Conservation (phyloP, 2,329 filamentous ascomycete genomes). For the Coniochaeta sp. region DNA sequence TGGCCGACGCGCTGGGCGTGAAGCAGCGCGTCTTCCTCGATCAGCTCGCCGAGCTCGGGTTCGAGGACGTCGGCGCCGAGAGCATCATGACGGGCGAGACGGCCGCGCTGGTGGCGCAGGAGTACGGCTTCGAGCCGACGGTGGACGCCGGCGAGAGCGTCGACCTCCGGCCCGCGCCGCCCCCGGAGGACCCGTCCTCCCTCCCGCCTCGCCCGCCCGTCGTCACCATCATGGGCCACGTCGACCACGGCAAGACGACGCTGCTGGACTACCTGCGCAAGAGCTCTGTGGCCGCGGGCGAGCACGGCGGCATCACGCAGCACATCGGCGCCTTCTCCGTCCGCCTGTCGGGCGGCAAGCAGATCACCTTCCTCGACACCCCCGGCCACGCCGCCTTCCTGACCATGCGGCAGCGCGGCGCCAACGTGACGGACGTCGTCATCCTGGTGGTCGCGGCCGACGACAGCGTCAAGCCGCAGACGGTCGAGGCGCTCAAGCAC, state of each 20-base stretch:
- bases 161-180: conserved; percentile 66
- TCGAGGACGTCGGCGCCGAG: conserved; percentile 74
- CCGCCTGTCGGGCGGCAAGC: conserved; percentile 74
- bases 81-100: conserved; percentile 88
- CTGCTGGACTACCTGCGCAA: conserved; percentile 90
- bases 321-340: conserved; percentile 98
- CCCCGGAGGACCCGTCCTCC: conserved; percentile 57
- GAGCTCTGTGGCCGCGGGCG: conserved; percentile 81
- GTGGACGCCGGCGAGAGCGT: conserved; percentile 58
- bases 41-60: conserved; percentile 79
- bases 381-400: conserved; percentile 94
- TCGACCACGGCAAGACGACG: conserved; percentile 97
- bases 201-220: conserved; percentile 79
- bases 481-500: conserved; percentile 91
- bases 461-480: conserved; percentile 96
- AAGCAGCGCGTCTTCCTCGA: conserved; percentile 62
- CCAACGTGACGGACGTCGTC: conserved; percentile 94
- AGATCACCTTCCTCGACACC: conserved; percentile 94
- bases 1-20: conserved; percentile 69
- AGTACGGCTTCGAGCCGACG: conserved; percentile 86
- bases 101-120: conserved; percentile 80
- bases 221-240: conserved; percentile 98
- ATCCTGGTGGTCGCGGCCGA: conserved; percentile 93
- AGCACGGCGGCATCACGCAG: conserved; percentile 96
- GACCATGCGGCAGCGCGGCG: conserved; percentile 90